These are phyloP conservation scores for Quercus variabilis DNA, from an alignment of 306 rosid genomes.

Conservation along the genomic window DNA sequence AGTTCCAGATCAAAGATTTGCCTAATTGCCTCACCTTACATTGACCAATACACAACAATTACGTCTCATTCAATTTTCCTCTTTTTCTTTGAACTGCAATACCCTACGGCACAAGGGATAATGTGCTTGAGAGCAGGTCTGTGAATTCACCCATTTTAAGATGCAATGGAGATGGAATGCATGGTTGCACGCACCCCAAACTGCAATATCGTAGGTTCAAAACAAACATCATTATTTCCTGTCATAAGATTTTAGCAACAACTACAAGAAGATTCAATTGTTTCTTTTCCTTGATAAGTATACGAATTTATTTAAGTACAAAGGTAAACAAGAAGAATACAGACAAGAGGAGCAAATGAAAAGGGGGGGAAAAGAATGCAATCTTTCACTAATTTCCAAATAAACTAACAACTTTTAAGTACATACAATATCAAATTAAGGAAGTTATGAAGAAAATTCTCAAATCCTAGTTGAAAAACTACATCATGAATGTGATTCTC, in stretches of 20 bases:
- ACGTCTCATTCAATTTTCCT: neutral
- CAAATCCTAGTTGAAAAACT: too few relatives aligned
- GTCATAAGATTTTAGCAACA: neutral
- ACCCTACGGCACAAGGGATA: conserved; percentile 95
- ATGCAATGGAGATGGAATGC: conserved; percentile 95
- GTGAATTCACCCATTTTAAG: conserved; percentile 87
- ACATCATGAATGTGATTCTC: neutral
- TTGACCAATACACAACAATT: neutral
- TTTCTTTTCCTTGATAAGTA: neutral
- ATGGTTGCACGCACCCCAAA: conserved; percentile 95
- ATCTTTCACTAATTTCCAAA: too few relatives aligned
- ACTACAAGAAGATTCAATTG: neutral
- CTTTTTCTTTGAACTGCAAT: conserved; percentile 80
- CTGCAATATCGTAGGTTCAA: conserved; percentile 37
- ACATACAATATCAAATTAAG: too few relatives aligned
- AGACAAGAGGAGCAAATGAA: neutral
- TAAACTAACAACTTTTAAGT: too few relatives aligned
- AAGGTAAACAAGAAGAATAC: neutral
- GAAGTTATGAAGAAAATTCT: too few relatives aligned
- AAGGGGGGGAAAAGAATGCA: too few relatives aligned
- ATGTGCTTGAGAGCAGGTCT: conserved; percentile 73
- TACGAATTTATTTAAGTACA: neutral
- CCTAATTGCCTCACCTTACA: neutral
- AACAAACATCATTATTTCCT: neutral
- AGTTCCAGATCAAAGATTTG: neutral